These are phyloP conservation scores for Trypanosoma congolense DNA, from an alignment of 208 protist species.

Conservation along the genomic window DNA sequence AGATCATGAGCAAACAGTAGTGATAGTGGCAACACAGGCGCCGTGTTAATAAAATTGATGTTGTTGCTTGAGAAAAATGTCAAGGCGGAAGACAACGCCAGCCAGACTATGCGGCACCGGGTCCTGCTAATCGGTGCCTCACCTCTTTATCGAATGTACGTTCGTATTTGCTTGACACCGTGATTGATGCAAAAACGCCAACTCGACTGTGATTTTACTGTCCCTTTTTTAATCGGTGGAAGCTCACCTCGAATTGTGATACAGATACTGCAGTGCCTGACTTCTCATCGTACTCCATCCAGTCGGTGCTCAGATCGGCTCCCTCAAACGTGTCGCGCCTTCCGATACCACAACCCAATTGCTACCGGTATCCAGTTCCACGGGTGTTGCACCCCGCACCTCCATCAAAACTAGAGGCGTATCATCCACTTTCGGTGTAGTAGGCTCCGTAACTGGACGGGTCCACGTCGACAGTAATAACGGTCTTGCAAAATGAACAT, in stretches of 20 bases:
- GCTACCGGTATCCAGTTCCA: conserved; percentile 50
- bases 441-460: conserved; percentile 11
- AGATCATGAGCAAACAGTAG: no score
- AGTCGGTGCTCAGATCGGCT: conserved; percentile 59
- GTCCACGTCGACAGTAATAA: conserved; percentile 39
- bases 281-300: conserved; percentile 71
- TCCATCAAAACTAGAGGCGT: conserved; percentile 41
- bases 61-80: no score
- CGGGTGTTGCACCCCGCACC: conserved; percentile 59
- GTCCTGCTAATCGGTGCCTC: no score
- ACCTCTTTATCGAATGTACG: no score
- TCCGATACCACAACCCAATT: conserved; percentile 45
- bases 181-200: no score
- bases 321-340: conserved; percentile 34
- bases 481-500: conserved; percentile 52
- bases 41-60: no score
- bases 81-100: no score
- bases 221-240: conserved; percentile 48
- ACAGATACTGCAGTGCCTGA: conserved; percentile 29
- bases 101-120: no score
- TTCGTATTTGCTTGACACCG: no score
- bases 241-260: conserved; percentile 27
- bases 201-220: no score
- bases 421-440: conserved; percentile 9
- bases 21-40: no score